A percentile compares a stretch with the other conserved stretches of the same genome.
phyloP scores from a whole-genome alignment of 805 yeast species.

The Limtongia smithiae region DNA sequence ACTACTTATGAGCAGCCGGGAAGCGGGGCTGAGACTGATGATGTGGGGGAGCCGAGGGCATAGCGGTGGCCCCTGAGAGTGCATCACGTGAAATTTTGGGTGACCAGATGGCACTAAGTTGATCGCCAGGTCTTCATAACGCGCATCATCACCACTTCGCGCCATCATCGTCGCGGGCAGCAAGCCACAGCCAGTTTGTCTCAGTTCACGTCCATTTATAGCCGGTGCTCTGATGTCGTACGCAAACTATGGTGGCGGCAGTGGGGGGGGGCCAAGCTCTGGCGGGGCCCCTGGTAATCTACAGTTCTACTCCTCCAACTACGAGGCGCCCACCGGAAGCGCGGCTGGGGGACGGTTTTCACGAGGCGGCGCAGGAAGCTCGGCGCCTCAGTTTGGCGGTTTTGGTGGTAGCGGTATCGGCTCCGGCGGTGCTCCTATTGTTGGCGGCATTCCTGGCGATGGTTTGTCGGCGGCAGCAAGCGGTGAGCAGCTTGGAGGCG shows the following conservation, averaged over 20 bases:
- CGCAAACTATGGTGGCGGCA: too few species aligned
- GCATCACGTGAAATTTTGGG: too few species aligned
- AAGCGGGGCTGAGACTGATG: too few species aligned
- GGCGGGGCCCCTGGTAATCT: constrained; percentile 21
- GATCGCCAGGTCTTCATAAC: too few species aligned
- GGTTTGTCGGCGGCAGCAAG: constrained; percentile 38
- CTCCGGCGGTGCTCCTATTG: constrained; percentile 26
- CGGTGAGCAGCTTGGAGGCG: constrained; percentile 54
- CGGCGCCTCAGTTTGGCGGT: constrained; percentile 5
- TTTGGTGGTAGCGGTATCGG: constrained; percentile 14
- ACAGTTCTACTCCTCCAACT: constrained; percentile 34
- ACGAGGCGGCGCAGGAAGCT: constrained; percentile 34
- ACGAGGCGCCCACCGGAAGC: constrained; percentile 14
- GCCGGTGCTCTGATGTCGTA: too few species aligned
- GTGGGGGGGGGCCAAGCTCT: neutral
- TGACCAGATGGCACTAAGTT: too few species aligned
- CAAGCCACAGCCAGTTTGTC: too few species aligned
- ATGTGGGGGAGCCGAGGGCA: too few species aligned
- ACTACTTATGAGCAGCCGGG: too few species aligned
- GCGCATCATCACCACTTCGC: too few species aligned
- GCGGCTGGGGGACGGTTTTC: constrained; percentile 30
- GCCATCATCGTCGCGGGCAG: too few species aligned
- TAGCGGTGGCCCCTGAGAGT: too few species aligned
- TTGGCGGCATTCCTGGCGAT: constrained; percentile 33
- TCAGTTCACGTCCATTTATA: neutral